Base-by-base conservation (phyloP, 768 basidiomycete genomes). In the Guyanaporus albipodus region DNA sequence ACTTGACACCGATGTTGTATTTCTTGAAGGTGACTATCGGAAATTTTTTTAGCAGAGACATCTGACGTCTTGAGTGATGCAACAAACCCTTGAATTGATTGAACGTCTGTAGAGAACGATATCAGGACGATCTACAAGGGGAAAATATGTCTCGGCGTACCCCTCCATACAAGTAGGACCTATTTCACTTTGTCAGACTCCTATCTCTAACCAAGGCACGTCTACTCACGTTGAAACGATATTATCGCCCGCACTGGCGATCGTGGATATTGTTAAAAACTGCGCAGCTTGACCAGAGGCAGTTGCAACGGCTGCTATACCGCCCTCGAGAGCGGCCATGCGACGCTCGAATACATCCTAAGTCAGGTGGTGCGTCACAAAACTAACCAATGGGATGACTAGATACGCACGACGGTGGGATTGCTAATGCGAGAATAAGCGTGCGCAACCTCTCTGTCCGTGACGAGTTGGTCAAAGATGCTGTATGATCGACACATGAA, bases 341-440 rank as follows among this genome's bases (percentile, higher is more conserved):
- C 88, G 80, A 46, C 82, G 75, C 63, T 91, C 89, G 53, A 91
- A 88, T 1, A 89, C 83, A 45, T 82, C 83, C 85, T 86, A 31
- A 14, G 31, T 12, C 22, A 0, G 15, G 8, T 0, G 9, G 18
- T 33, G 14, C 1, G 15, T 41, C 22, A 49, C 3, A 26, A 11
- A 35, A 11, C 2, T 10, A 4, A 19, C 15, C 7, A n/a, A 28
- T 8, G 9, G 7, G 9, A 12, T 6, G 15, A 7, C 9, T 23
- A 17, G 22, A 17, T 2, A 49, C 52, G 36, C 14, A 58, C 56
- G 26, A 57, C 52, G 14, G 56, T 58, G 18, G 56, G 56, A 33
- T 57, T 57, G 34, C 56, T 57, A 3, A 57, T 50, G 24, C 56
- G 56, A 14, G 56, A 58, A 28, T 57, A 57, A 8, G 47, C 47